Evolutionary conservation across 202 grass and related monocot species (phyloP), one percentile per base, ranked within the genome.

Genomic region (Setaria italica): DNA sequence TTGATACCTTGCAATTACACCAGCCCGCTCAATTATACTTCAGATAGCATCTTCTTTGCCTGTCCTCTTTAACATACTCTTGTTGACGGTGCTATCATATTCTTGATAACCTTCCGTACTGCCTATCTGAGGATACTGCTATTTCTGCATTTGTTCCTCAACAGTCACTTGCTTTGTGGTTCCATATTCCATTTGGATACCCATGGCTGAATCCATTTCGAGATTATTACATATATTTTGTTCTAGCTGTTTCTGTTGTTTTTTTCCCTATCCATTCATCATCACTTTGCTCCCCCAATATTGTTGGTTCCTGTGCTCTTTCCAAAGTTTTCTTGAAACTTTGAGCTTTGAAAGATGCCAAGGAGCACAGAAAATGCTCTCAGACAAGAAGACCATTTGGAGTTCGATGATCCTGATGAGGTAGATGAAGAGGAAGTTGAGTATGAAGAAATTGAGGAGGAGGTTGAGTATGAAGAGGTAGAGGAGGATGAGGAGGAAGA

Each of bases 381-480:
- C 43, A 62, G 60, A 62, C 20, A 69, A 76, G 77, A 91, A 73
- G 86, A 89, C 39, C 67, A 21, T 25, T 59, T 89, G 66, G 62
- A 88, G 42, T 85, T 89, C 70, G 87, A 87, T 90, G 86, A 89
- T 62, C 46, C 79, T 19, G 87, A 97, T 7, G 91, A 95, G 37
- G 89, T 74, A 84, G 81, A 90, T 72, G 94, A 97, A 86, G 91
- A 93, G 67, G 88, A 96, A 78, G 80, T 90, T 49, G 93, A 93
- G 57, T 91, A 95, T 89, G 93, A 93, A 85, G 86, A 90, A 83
- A 57, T 93, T 88, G 91, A 91, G 71, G 91, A 95, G 82, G 91
- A 91, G 59, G 78, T 89, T 25, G 90, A 91, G 70, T 85, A 89
- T 64, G 87, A 90, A 76, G 83, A 88, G 43, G 93, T 71, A 39